phyloP scores from a whole-genome alignment of 257 asterid genomes.

The Lantana camara region DNA sequence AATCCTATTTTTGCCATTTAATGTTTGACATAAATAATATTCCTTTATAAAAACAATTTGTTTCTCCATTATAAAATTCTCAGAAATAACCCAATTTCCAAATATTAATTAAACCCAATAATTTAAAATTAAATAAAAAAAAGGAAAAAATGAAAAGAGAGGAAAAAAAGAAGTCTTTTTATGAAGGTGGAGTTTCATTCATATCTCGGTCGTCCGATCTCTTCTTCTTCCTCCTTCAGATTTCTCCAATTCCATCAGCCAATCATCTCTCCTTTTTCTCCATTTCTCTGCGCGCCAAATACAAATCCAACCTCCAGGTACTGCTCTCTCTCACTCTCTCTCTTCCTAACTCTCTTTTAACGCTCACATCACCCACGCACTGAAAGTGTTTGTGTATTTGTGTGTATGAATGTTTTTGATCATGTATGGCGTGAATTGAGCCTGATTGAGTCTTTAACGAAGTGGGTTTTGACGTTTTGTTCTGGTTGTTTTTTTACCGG shows the following conservation, averaged over 20 bases:
- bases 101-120: not conserved
- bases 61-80: too few species aligned
- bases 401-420: conserved; percentile 4
- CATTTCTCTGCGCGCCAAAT: conserved; percentile 58
- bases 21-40: too few species aligned
- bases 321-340: not conserved
- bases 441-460: not conserved
- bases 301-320: conserved; percentile 38
- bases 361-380: conserved; percentile 5
- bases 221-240: conserved; percentile 42
- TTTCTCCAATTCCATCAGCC: conserved; percentile 49
- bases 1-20: too few species aligned
- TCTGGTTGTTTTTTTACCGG: not conserved
- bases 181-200: conserved; percentile 33
- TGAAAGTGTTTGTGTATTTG: not conserved
- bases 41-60: too few species aligned
- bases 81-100: not conserved
- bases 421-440: conserved; percentile 7
- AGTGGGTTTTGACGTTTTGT: not conserved
- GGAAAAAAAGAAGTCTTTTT: conserved; percentile 29
- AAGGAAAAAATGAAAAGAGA: not conserved
- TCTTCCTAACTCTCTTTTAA: not conserved
- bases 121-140: not conserved
- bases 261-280: conserved; percentile 33
- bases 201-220: conserved; percentile 77